Evolutionary conservation across 306 rosid genomes (phyloP).

Genomic region (Gastrolobium villosum): DNA sequence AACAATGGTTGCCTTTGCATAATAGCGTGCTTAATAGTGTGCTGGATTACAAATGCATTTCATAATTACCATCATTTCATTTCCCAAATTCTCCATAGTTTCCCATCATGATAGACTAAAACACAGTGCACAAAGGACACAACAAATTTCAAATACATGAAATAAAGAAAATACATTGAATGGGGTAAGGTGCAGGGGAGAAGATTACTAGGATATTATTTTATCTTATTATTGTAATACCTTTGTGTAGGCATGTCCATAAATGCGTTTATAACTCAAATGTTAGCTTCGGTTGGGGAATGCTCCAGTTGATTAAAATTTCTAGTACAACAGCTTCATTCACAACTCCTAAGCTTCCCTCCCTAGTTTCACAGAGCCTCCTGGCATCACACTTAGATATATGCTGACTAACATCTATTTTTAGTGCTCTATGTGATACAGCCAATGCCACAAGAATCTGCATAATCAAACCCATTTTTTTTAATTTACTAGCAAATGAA

Average conservation of each 20-base stretch:
- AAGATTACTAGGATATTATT: background rate
- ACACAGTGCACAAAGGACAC: background rate
- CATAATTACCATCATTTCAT: slow-evolving; percentile 56
- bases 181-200: background rate
- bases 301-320: slow-evolving; percentile 77
- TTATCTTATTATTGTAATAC: slow-evolving; percentile 36
- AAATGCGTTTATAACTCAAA: slow-evolving; percentile 75
- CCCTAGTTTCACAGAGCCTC: slow-evolving; percentile 74
- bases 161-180: background rate
- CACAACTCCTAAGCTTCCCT: slow-evolving; percentile 59
- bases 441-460: slow-evolving; percentile 78
- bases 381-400: slow-evolving; percentile 80
- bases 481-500: background rate
- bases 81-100: slow-evolving; percentile 62
- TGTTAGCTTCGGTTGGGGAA: slow-evolving; percentile 73
- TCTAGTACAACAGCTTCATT: slow-evolving; percentile 75
- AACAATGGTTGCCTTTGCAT: slow-evolving; percentile 59
- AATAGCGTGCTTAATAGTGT: no score
- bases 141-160: slow-evolving; percentile 24
- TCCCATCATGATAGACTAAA: slow-evolving; percentile 55
- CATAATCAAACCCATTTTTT: slow-evolving; percentile 32
- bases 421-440: slow-evolving; percentile 82
- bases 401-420: slow-evolving; percentile 67
- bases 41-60: slow-evolving; percentile 68
- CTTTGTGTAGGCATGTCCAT: slow-evolving; percentile 77